phyloP scores from a whole-genome alignment of 2,329 filamentous ascomycete genomes.

The Paracorniculantispora psalliotae region DNA sequence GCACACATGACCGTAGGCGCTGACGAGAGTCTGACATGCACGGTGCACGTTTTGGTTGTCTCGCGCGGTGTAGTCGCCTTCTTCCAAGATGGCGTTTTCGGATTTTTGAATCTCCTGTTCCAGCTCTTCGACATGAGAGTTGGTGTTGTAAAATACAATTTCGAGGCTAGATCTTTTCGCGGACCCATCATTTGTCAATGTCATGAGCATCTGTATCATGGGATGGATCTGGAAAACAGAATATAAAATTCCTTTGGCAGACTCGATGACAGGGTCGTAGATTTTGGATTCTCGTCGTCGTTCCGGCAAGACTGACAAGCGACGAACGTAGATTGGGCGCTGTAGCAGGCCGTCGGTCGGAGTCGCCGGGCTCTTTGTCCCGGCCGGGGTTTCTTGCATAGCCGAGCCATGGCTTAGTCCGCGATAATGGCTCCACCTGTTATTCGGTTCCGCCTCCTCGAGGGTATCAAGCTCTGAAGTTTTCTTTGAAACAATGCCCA shows the following conservation, averaged over 20 bases:
- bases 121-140: conserved; percentile 60
- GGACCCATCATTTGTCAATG: conserved; percentile 55
- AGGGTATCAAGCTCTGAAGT: conserved; percentile 56
- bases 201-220: conserved; percentile 61
- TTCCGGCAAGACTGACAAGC: conserved; percentile 59
- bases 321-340: conserved; percentile 58
- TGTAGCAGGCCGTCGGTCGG: conserved; percentile 54
- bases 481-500: conserved; percentile 59
- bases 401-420: conserved; percentile 65
- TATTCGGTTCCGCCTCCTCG: conserved; percentile 57
- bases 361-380: conserved; percentile 51
- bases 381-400: conserved; percentile 49
- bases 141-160: conserved; percentile 63
- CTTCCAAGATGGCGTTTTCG: conserved; percentile 42
- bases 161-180: conserved; percentile 60
- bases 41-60: conserved; percentile 61
- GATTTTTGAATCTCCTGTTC: conserved; percentile 61
- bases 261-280: conserved; percentile 58
- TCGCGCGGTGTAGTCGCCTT: conserved; percentile 41
- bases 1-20: conserved; percentile 62
- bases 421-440: conserved; percentile 62
- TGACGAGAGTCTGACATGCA: conserved; percentile 58
- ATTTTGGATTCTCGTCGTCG: conserved; percentile 57
- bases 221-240: conserved; percentile 65
- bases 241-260: conserved; percentile 62